These are phyloP conservation scores for Stachybotrys chlorohalonatus DNA, from an alignment of 2,329 filamentous ascomycete genomes.

Conservation along the genomic window DNA sequence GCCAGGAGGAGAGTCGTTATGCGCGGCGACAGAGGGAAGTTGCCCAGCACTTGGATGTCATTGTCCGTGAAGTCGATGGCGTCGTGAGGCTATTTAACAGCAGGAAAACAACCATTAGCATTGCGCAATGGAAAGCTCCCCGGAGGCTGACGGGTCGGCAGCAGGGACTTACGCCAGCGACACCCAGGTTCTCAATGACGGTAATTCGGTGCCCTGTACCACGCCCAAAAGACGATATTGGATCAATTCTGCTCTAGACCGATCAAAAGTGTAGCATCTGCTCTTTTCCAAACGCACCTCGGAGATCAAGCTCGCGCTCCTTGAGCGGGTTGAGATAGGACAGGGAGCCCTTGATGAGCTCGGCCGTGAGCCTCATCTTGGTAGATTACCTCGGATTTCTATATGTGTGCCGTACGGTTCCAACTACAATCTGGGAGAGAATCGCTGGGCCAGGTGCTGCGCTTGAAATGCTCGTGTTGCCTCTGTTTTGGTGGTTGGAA, in stretches of 20 bases:
- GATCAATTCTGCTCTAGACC: conserved; percentile 69
- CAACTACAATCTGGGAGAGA: no score
- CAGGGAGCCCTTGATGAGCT: conserved; percentile 87
- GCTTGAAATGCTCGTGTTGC: no score
- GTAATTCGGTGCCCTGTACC: conserved; percentile 94
- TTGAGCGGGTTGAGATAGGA: conserved; percentile 98
- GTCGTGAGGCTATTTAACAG: conserved; percentile 66
- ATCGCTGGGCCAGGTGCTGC: no score
- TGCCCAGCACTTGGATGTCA: conserved; percentile 79
- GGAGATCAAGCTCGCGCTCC: conserved; percentile 96
- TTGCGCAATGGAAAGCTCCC: background rate
- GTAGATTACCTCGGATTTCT: conserved; percentile 1
- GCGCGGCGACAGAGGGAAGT: conserved; percentile 87
- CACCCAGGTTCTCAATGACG: conserved; percentile 93
- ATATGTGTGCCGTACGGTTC: background rate
- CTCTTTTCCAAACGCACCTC: conserved; percentile 95
- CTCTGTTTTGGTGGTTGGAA: background rate
- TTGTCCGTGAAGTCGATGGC: conserved; percentile 98
- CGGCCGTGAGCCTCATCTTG: conserved; percentile 87
- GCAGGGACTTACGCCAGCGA: conserved; percentile 64
- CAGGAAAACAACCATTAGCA: conserved; percentile 3
- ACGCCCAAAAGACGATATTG: conserved; percentile 35
- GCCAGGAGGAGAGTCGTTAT: conserved; percentile 81
- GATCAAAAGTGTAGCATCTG: conserved; percentile 79
- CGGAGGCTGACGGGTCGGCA: conserved; percentile 1